A percentile compares a stretch with the other conserved stretches of the same genome.
Evolutionary conservation across 176 grass and related monocot genomes (phyloP).

Genomic region (Puccinellia tenuiflora): DNA sequence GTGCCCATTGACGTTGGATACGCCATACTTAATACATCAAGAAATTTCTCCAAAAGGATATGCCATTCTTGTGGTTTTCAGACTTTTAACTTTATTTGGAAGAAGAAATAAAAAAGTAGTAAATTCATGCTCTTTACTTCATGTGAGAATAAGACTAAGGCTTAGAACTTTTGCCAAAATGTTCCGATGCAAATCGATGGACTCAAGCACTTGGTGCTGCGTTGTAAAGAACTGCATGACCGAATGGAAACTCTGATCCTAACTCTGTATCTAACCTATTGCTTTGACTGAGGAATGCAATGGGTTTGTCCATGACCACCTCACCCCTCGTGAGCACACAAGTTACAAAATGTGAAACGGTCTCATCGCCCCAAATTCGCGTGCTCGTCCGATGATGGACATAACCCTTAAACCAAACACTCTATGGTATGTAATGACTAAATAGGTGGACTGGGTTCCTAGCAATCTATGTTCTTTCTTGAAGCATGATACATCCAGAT

Average conservation of each 20-base stretch:
- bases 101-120: not conserved
- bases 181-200: not conserved
- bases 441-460: not conserved
- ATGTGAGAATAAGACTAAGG: not conserved
- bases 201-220: not conserved
- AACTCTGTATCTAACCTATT: not conserved
- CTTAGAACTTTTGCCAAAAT: not conserved
- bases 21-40: not conserved
- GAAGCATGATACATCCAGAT: not conserved
- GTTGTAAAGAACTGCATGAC: not conserved
- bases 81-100: not conserved
- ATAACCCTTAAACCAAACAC: not conserved
- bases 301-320: not conserved
- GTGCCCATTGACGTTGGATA: not conserved
- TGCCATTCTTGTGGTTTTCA: not conserved
- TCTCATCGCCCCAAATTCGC: not conserved
- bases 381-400: not conserved
- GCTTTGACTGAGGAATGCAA: not conserved
- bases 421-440: not conserved
- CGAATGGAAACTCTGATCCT: not conserved
- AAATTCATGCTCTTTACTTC: not conserved
- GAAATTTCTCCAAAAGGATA: not conserved
- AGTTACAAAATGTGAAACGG: not conserved
- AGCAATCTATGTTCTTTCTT: slow-evolving; percentile 6
- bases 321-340: not conserved